These are phyloP conservation scores for Cercospora canescens DNA, from an alignment of 2,329 filamentous ascomycete species.

Conservation along the genomic window DNA sequence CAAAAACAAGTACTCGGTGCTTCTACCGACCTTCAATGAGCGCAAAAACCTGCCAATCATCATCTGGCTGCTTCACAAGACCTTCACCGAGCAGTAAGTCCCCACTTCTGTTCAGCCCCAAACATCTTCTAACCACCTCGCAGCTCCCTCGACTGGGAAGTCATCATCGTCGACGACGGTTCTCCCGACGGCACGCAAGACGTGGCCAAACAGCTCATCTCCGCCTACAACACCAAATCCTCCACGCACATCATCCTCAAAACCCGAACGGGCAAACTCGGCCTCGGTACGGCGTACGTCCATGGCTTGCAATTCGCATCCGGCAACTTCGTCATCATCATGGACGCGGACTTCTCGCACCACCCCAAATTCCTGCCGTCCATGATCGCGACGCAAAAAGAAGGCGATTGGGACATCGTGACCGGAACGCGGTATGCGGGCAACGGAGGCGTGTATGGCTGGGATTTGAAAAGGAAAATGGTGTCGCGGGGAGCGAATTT, in stretches of 20 bases:
- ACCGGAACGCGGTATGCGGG: slow-evolving; percentile 93
- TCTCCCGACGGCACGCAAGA: slow-evolving; percentile 94
- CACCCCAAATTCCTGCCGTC: slow-evolving; percentile 98
- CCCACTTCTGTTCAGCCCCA: background rate
- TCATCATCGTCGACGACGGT: slow-evolving; percentile 97
- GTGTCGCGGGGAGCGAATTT: slow-evolving; percentile 87
- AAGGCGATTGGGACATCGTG: slow-evolving; percentile 87
- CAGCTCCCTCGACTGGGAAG: slow-evolving; percentile 92
- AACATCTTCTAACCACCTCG: background rate
- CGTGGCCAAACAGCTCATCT: slow-evolving; percentile 85
- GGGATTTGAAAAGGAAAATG: slow-evolving; percentile 81
- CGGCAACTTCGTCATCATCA: slow-evolving; percentile 98
- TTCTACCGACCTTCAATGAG: slow-evolving; percentile 98
- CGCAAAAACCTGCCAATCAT: slow-evolving; percentile 95
- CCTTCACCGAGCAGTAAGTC: slow-evolving; percentile 80
- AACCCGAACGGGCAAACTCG: slow-evolving; percentile 89
- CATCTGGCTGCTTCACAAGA: slow-evolving; percentile 88
- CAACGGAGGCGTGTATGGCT: slow-evolving; percentile 83
- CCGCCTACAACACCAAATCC: slow-evolving; percentile 65
- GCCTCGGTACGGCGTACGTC: slow-evolving; percentile 94
- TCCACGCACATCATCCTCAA: slow-evolving; percentile 74
- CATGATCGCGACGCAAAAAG: slow-evolving; percentile 83
- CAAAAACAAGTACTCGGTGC: slow-evolving; percentile 93
- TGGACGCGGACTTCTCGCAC: slow-evolving; percentile 99
- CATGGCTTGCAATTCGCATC: slow-evolving; percentile 87